Conservation (phyloP, 805 yeast genomes). For the Spathaspora gorwiae region DNA sequence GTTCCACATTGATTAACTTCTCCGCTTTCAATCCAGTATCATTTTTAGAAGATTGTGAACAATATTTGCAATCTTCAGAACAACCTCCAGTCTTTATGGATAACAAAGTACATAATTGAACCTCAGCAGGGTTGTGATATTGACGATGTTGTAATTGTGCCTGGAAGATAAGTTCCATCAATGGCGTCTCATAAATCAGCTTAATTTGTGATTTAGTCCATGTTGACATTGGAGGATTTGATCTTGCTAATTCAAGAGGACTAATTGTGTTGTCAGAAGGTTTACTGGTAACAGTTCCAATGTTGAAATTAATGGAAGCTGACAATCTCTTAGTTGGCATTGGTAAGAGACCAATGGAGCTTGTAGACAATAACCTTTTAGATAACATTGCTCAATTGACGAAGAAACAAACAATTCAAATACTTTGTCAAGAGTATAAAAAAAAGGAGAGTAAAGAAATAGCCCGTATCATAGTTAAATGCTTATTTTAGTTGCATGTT, state of each 20-base stretch:
- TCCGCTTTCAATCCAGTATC: conserved; percentile 71
- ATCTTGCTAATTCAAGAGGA: conserved; percentile 14
- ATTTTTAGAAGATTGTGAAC: conserved; percentile 70
- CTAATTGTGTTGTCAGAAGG: not conserved
- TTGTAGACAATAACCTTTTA: not conserved
- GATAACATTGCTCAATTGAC: not conserved
- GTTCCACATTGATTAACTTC: conserved; percentile 54
- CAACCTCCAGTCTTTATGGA: conserved; percentile 80
- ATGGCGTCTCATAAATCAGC: conserved; percentile 61
- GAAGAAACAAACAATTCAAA: no score
- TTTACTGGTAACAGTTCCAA: conserved; percentile 1
- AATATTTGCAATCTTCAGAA: conserved; percentile 76
- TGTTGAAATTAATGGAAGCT: conserved; percentile 6
- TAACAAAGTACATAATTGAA: conserved; percentile 72
- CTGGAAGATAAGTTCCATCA: conserved; percentile 53
- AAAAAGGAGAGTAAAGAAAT: no score
- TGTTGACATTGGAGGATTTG: conserved; percentile 18
- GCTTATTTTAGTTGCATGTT: not conserved
- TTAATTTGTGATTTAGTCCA: conserved; percentile 64
- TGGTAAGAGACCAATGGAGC: not conserved
- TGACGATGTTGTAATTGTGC: conserved; percentile 64
- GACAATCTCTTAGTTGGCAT: not conserved
- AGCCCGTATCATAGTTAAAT: not conserved
- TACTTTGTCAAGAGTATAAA: no score
- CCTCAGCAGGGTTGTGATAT: conserved; percentile 63